Conservation (phyloP, 2,329 filamentous ascomycete species). For the Gnomoniopsis sp. region DNA sequence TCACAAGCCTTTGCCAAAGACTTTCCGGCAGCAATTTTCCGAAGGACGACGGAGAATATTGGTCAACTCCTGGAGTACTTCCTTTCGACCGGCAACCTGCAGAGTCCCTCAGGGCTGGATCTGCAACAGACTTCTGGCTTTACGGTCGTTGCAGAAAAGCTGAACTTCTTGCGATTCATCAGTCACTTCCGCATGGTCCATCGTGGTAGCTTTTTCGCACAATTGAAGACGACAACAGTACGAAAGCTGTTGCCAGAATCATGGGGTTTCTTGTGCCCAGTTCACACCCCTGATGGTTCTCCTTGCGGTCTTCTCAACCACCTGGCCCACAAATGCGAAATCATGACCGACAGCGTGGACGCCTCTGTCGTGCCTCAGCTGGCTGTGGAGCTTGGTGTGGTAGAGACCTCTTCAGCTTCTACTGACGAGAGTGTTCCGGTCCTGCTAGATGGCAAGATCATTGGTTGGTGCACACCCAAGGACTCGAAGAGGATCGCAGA, state of each 20-base stretch:
- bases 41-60: slow-evolving; percentile 81
- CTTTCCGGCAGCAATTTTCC: slow-evolving; percentile 74
- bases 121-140: slow-evolving; percentile 93
- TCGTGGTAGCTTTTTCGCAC: slow-evolving; percentile 96
- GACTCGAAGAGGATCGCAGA: slow-evolving; percentile 80
- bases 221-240: slow-evolving; percentile 95
- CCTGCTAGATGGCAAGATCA: slow-evolving; percentile 82
- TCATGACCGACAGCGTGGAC: slow-evolving; percentile 74
- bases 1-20: slow-evolving; percentile 76
- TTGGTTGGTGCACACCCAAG: slow-evolving; percentile 86
- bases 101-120: slow-evolving; percentile 88
- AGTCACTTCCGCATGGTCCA: slow-evolving; percentile 99
- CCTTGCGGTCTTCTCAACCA: slow-evolving; percentile 95
- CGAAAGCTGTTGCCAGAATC: slow-evolving; percentile 93
- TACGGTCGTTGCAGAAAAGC: slow-evolving; percentile 95
- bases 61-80: slow-evolving; percentile 91
- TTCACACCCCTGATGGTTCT: slow-evolving; percentile 94
- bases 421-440: slow-evolving; percentile 82
- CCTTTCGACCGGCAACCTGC: slow-evolving; percentile 89
- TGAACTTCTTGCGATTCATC: slow-evolving; percentile 98
- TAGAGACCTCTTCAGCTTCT: slow-evolving; percentile 70
- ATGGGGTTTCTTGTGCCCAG: slow-evolving; percentile 96
- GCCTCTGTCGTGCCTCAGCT: slow-evolving; percentile 71
- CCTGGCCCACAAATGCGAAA: slow-evolving; percentile 89
- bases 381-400: slow-evolving; percentile 75